These are phyloP conservation scores for Rickenella mellea DNA, from an alignment of 768 basidiomycete genomes.

Conservation along the genomic window DNA sequence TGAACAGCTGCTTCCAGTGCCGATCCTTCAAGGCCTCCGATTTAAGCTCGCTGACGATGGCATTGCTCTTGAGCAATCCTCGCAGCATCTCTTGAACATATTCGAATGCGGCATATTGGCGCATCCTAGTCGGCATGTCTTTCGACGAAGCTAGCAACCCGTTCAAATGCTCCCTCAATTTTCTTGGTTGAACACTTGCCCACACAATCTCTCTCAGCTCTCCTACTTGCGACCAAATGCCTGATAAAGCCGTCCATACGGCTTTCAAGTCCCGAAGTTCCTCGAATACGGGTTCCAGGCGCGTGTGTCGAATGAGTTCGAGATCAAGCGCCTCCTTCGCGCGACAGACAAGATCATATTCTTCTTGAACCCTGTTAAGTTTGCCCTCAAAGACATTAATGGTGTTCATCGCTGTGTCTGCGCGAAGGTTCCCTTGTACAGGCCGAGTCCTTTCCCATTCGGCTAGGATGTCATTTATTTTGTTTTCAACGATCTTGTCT, in stretches of 20 bases:
- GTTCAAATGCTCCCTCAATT: conserved; percentile 89
- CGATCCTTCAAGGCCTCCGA: conserved; percentile 95
- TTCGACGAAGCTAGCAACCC: conserved; percentile 86
- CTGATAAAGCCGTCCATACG: conserved; percentile 97
- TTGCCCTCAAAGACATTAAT: conserved; percentile 94
- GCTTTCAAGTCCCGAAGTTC: conserved; percentile 94
- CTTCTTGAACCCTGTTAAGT: conserved; percentile 81
- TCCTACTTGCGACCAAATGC: conserved; percentile 89
- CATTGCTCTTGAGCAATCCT: conserved; percentile 80
- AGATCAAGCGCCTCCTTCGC: conserved; percentile 97
- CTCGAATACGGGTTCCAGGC: conserved; percentile 89
- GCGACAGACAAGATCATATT: conserved; percentile 89
- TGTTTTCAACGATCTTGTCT: conserved; percentile 95
- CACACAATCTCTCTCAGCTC: conserved; percentile 85
- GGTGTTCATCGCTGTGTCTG: conserved; percentile 92
- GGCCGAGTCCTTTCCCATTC: conserved; percentile 98
- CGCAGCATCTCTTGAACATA: conserved; percentile 90
- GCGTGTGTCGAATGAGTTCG: conserved; percentile 81
- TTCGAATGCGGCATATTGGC: conserved; percentile 98
- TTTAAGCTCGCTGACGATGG: conserved; percentile 87
- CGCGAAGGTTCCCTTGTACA: conserved; percentile 92
- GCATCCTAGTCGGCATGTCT: conserved; percentile 98
- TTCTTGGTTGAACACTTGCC: conserved; percentile 90
- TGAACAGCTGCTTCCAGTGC: conserved; percentile 98
- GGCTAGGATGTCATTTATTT: conserved; percentile 78